phyloP scores from a whole-genome alignment of 73 alveolate species.

The Paraurostyla sp. region DNA sequence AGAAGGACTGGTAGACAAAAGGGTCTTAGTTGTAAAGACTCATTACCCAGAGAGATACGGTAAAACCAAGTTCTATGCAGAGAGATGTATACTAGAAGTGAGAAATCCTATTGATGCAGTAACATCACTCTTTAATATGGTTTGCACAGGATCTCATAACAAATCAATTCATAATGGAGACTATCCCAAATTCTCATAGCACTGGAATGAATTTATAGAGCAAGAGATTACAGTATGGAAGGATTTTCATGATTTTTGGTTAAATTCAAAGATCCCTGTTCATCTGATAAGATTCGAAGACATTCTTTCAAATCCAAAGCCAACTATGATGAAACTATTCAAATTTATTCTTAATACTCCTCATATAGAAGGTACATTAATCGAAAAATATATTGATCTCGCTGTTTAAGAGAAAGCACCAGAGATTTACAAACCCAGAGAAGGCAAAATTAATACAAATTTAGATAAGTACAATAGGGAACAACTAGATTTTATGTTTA shows the following conservation, averaged over 20 bases:
- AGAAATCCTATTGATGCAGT: slow-evolving; percentile 75
- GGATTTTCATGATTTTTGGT: slow-evolving; percentile 77
- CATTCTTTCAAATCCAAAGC: slow-evolving; percentile 30
- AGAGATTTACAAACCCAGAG: slow-evolving; percentile 63
- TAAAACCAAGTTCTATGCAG: slow-evolving; percentile 60
- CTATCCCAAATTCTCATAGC: slow-evolving; percentile 4
- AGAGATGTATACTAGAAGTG: slow-evolving; percentile 64
- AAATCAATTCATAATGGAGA: slow-evolving; percentile 59
- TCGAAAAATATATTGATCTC: slow-evolving; percentile 47
- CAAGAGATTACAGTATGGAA: slow-evolving; percentile 75
- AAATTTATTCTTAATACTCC: slow-evolving; percentile 12
- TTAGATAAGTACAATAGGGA: slow-evolving; percentile 32
- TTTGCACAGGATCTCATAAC: slow-evolving; percentile 65
- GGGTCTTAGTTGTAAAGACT: slow-evolving; percentile 72
- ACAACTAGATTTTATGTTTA: slow-evolving; percentile 46
- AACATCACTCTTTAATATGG: slow-evolving; percentile 70
- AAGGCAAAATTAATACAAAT: slow-evolving; percentile 50
- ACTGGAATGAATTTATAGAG: slow-evolving; percentile 53
- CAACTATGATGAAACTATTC: slow-evolving; percentile 51
- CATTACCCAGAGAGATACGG: slow-evolving; percentile 80
- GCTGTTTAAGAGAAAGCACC: slow-evolving; percentile 59
- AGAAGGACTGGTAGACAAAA: slow-evolving; percentile 74
- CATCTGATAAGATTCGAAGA: slow-evolving; percentile 75
- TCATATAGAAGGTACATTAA: slow-evolving; percentile 17
- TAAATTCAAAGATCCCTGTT: slow-evolving; percentile 66